phyloP scores from a whole-genome alignment of 2,329 filamentous ascomycete species.

The Trichoderma guizhouense region DNA sequence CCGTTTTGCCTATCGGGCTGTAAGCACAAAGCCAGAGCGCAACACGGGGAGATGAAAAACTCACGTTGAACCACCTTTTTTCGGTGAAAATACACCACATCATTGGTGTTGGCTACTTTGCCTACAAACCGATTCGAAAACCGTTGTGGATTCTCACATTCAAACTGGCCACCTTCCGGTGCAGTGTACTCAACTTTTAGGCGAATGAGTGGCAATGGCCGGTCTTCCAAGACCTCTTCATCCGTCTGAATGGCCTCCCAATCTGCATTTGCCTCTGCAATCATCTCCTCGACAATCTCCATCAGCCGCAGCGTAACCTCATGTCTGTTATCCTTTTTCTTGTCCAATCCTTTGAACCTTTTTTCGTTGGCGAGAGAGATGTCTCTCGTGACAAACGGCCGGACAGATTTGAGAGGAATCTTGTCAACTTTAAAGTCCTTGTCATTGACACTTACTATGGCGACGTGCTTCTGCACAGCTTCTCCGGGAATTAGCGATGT shows the following conservation, averaged over 20 bases:
- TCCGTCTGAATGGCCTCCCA: conserved; percentile 78
- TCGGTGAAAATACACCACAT: conserved; percentile 88
- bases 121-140: conserved; percentile 90
- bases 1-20: conserved; percentile 31
- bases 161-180: conserved; percentile 78
- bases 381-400: conserved; percentile 86
- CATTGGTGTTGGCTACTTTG: conserved; percentile 90
- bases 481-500: conserved; percentile 90
- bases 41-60: conserved; percentile 9
- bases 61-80: conserved; percentile 65
- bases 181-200: conserved; percentile 88
- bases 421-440: conserved; percentile 77
- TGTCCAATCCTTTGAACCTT: conserved; percentile 72
- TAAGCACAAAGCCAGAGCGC: background rate
- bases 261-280: conserved; percentile 74
- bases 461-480: conserved; percentile 85
- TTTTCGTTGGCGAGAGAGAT: conserved; percentile 73
- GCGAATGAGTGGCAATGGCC: conserved; percentile 79
- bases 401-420: conserved; percentile 79
- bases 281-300: conserved; percentile 78
- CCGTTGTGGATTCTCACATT: conserved; percentile 91
- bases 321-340: conserved; percentile 76
- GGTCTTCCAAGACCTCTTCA: conserved; percentile 53
- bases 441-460: conserved; percentile 79
- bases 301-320: conserved; percentile 76